These are phyloP conservation scores for Colletotrichum sp. DNA, from an alignment of 2,329 filamentous ascomycete species.

Conservation along the genomic window DNA sequence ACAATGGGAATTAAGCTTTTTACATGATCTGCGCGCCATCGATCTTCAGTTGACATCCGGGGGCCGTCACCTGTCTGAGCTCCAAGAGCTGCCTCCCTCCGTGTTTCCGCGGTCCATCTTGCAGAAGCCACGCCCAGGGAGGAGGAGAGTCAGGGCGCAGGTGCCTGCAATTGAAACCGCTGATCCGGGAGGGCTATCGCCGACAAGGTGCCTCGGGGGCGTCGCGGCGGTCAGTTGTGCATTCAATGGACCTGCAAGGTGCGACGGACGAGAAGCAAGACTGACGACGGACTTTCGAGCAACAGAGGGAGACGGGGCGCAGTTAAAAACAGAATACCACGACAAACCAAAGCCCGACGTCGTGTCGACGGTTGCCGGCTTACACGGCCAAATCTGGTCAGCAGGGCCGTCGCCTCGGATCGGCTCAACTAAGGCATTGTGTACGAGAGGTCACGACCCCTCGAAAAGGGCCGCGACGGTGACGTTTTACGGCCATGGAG, in stretches of 20 bases:
- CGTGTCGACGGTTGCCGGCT: background rate
- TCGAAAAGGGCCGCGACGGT: background rate
- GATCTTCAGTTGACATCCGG: slow-evolving; percentile 2
- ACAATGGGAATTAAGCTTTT: slow-evolving; percentile 3
- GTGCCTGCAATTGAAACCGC: background rate
- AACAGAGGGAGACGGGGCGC: background rate
- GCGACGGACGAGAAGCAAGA: background rate
- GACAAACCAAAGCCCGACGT: background rate
- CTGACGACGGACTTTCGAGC: background rate
- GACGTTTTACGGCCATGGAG: slow-evolving; percentile 4
- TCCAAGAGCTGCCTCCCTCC: background rate
- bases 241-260: background rate
- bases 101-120: background rate
- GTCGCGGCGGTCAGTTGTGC: background rate
- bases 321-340: background rate
- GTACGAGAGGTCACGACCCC: slow-evolving; percentile 17
- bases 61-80: background rate
- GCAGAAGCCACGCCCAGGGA: background rate
- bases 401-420: slow-evolving; percentile 6
- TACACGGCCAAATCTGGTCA: background rate
- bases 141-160: background rate
- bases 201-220: background rate
- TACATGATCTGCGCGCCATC: slow-evolving; percentile 1
- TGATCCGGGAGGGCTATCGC: background rate
- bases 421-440: slow-evolving; percentile 7